Base-by-base conservation (phyloP, 176 grass and related monocot genomes). In the Oryza glumipatula region DNA sequence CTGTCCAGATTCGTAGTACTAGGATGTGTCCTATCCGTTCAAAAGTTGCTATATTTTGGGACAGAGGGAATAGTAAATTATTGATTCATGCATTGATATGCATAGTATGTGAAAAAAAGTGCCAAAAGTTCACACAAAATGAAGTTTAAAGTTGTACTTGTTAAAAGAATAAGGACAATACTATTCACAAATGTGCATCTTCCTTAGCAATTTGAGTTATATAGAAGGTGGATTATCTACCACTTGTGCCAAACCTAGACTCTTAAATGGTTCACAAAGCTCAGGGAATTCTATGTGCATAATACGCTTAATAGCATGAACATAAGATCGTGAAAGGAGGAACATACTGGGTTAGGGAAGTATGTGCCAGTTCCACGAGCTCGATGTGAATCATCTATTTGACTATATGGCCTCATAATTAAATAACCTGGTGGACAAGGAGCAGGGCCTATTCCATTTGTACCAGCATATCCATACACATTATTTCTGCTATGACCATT, bases 331-430 rank as follows among this genome's bases (percentile, higher is more conserved):
- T 74, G 22, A 21, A 89, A 81, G 23, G 66, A 76, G 70, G 38
- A 86, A 83, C 82, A 43, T 91, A 95, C 93, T 70, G 79, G 82
- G 58, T 93, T 86, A 13, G 96, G 93, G 77, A 95, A 91, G 89
- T 95, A 98, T 45, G 96, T 98, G 72, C 93, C 93, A 80, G 93
- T 98, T 83, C 96, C 96, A 69, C 74, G 87, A 76, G 80, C 78
- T 68, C 90, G 92, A 21, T 67, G 77, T 76, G 67, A 61, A 79
- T 95, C 93, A 75, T 93, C 91, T 38, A 74, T 67, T 47, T 86
- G 85, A 85, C 88, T 90, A 77, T 90, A 33, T 77, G 84, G 85
- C 23, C 86, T 84, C 9, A 88, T 7, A 51, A 89, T 64, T 73
- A 83, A 87, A 94, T 87, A 98, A 51, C 83, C 76, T 73, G 88